phyloP scores from a whole-genome alignment of 2,329 filamentous ascomycete genomes.

The Escovopsis sp. region DNA sequence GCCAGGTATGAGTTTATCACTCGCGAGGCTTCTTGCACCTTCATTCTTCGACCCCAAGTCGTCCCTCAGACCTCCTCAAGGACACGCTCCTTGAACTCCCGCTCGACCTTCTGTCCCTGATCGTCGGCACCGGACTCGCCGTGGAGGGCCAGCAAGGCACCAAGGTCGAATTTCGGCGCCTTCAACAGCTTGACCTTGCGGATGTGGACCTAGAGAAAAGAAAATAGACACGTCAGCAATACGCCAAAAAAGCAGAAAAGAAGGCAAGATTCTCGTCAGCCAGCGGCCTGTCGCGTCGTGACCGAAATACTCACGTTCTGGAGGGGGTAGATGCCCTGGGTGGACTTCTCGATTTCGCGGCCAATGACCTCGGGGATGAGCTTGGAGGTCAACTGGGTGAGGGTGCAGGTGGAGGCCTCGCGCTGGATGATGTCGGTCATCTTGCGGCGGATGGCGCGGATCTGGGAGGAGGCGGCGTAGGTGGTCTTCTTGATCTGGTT shows the following conservation, averaged over 20 bases:
- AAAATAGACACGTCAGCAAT: constrained; percentile 4
- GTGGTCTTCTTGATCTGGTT: constrained; percentile 99
- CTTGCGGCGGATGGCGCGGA: constrained; percentile 96
- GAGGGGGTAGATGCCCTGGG: constrained; percentile 98
- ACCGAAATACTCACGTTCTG: constrained; percentile 62
- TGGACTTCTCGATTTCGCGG: constrained; percentile 98
- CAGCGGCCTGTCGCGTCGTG: not conserved
- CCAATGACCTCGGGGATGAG: constrained; percentile 98
- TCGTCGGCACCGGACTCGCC: constrained; percentile 95
- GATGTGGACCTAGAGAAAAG: constrained; percentile 71
- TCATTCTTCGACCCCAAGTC: constrained; percentile 15
- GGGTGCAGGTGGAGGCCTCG: constrained; percentile 86
- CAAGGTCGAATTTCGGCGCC: constrained; percentile 96
- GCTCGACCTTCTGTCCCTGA: constrained; percentile 94
- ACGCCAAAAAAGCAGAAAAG: too few relatives aligned
- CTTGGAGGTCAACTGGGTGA: constrained; percentile 94
- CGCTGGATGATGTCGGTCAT: constrained; percentile 98
- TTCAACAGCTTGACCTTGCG: constrained; percentile 99
- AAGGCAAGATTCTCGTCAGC: too few relatives aligned
- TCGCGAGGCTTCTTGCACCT: constrained; percentile 17
- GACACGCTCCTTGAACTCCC: constrained; percentile 98
- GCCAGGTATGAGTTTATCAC: constrained; percentile 21
- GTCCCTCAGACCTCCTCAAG: constrained; percentile 75
- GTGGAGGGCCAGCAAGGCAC: constrained; percentile 88
- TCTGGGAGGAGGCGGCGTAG: constrained; percentile 93